These are phyloP conservation scores for Cordyceps pruinosa DNA, from an alignment of 2,329 filamentous ascomycete genomes.

Conservation along the genomic window DNA sequence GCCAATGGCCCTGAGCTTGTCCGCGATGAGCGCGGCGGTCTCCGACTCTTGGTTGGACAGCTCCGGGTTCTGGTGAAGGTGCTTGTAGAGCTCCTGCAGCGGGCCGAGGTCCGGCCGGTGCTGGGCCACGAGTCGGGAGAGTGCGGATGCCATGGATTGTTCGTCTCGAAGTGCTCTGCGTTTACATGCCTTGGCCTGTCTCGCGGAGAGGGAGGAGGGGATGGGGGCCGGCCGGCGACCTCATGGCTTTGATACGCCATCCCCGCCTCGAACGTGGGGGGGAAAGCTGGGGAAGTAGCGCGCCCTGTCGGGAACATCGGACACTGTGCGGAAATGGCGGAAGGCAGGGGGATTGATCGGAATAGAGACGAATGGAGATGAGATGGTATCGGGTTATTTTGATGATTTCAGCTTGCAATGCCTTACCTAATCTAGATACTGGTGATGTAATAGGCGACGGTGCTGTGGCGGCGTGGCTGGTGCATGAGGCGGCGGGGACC, in stretches of 20 bases:
- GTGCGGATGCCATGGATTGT: not conserved
- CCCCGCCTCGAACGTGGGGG: constrained; percentile 5
- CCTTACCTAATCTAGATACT: not conserved
- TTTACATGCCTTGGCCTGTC: not conserved
- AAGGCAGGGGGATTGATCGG: not conserved
- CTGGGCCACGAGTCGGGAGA: constrained; percentile 1
- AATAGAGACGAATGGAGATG: not conserved
- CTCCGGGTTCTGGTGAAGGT: constrained; percentile 53
- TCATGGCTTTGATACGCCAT: not conserved
- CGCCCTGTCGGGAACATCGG: not conserved
- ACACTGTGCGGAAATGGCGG: not conserved
- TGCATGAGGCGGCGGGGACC: not conserved
- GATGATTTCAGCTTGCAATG: no score
- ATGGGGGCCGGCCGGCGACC: not conserved
- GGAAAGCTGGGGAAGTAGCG: not conserved
- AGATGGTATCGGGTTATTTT: not conserved
- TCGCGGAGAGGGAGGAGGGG: not conserved
- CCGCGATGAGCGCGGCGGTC: constrained; percentile 41
- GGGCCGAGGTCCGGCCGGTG: constrained; percentile 5
- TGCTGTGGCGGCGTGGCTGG: not conserved
- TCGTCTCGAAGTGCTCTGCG: not conserved
- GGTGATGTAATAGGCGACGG: not conserved
- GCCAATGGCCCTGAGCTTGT: constrained; percentile 26
- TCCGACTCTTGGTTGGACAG: constrained; percentile 49
- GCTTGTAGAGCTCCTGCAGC: constrained; percentile 40